Base-by-base conservation (phyloP, 176 grass and related monocot species). In the Phoenix roebelenii region DNA sequence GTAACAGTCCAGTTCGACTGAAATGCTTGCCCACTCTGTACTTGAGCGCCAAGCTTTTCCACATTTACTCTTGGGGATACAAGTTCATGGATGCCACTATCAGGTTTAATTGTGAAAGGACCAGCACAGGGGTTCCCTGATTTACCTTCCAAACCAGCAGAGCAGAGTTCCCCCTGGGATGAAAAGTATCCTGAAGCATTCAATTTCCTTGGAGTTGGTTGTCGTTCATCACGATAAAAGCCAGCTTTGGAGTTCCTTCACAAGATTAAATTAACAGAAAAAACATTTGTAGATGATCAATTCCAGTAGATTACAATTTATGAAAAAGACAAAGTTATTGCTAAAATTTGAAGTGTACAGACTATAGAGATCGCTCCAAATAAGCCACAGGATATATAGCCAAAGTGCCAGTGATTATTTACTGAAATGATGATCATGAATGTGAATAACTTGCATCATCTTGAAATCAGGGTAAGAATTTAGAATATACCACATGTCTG, bases 181-280 rank as follows among this genome's bases (percentile, higher is more conserved):
- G 63, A 57, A 28, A 44, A 66, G 71, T 65, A 65, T 59, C 58
- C 72, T 30, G 61, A 48, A 9, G 73, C 25, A 72, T 67, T 76
- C 26, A 75, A 52, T 59, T 68, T 75, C 59, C 72, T 81, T 59
- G 72, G 50, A 14, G 60, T 66, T 29, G 14, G 29, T 65, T 64
- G 73, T 60, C 19, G 66, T 52, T 77, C 72, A 56, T 75, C 73
- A 74, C 76, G 72, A 56, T 90, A 81, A 16, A 71, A 62, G 62
- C 68, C 19, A 52, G 62, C 69, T 58, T 57, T 84, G 54, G 59
- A 74, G 74, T 76, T 66, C 83, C 85, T 90, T 74, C 49, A 81
- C 50, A 62, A 30, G 4, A 63, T 66, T 15, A 16, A n/a, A 72
- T 74, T 19, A 78, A 7, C 59, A 24, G 25, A 44, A 72, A 66